Conservation (phyloP, 352 stramenopile genomes). For the Phytopythium mirpurense region DNA sequence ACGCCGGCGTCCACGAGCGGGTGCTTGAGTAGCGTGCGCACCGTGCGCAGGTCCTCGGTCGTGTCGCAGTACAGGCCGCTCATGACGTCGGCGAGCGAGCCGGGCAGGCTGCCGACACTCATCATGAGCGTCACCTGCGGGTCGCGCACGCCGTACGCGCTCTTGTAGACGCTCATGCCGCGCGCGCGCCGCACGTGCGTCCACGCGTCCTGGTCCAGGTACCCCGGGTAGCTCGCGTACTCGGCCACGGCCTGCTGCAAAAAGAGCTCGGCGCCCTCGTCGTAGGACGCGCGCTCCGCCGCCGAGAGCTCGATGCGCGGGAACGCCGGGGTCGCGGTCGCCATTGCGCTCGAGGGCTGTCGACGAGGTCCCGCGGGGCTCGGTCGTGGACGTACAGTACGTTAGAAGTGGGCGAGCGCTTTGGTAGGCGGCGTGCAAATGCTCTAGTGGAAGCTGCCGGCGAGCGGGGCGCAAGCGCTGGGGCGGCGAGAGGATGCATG, state of each 20-base stretch:
- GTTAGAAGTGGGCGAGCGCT: too few relatives aligned
- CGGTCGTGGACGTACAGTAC: too few relatives aligned
- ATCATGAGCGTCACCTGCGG: slow-evolving; percentile 37
- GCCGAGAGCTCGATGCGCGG: slow-evolving; percentile 30
- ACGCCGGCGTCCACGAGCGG: slow-evolving; percentile 34
- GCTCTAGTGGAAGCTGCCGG: too few relatives aligned
- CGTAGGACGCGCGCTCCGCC: slow-evolving; percentile 27
- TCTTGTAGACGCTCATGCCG: slow-evolving; percentile 43
- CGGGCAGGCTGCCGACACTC: slow-evolving; percentile 27
- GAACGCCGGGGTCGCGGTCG: slow-evolving; percentile 23
- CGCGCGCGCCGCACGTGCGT: slow-evolving; percentile 30
- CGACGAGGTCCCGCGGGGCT: too few relatives aligned
- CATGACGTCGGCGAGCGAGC: slow-evolving; percentile 36
- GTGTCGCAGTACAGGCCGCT: slow-evolving; percentile 43
- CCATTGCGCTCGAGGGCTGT: slow-evolving; percentile 13
- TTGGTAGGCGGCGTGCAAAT: too few relatives aligned
- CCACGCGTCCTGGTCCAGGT: slow-evolving; percentile 36
- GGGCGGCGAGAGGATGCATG: too few relatives aligned
- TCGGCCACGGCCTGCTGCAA: slow-evolving; percentile 30
- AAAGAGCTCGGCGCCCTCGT: slow-evolving; percentile 32
- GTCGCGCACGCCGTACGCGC: slow-evolving; percentile 31
- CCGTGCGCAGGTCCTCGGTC: slow-evolving; percentile 33
- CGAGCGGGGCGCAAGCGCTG: too few relatives aligned
- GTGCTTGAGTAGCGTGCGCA: slow-evolving; percentile 37
- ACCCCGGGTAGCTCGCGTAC: slow-evolving; percentile 22